Evolutionary conservation across 164 flowering plant species (phyloP).

Genomic region (Vitis amurensis): DNA sequence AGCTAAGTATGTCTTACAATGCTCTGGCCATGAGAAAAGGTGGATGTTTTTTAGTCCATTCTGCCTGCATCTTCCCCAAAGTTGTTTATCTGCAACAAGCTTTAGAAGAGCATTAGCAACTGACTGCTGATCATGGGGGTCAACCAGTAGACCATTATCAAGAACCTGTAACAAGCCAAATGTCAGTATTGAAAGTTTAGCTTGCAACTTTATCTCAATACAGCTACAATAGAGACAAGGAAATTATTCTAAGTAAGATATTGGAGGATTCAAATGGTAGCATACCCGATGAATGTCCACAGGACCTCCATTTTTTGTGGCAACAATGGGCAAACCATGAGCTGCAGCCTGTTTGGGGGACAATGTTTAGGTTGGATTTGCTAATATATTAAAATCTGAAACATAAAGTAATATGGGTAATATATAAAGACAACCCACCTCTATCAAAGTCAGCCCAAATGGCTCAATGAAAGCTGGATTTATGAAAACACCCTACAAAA

Average conservation of each 20-base stretch:
- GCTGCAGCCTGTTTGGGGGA: constrained; percentile 75
- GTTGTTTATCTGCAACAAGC: constrained; percentile 91
- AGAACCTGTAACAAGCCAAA: constrained; percentile 58
- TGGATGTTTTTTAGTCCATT: constrained; percentile 88
- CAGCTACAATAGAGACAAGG: neutral
- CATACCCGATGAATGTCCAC: constrained; percentile 90
- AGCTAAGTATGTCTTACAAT: constrained; percentile 79
- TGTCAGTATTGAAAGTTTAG: constrained; percentile 2
- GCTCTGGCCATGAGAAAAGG: constrained; percentile 94
- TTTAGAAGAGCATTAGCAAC: constrained; percentile 90
- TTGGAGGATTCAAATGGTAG: constrained; percentile 2
- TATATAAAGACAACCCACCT: constrained; percentile 42
- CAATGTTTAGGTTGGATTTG: neutral
- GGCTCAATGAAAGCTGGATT: constrained; percentile 98
- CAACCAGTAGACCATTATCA: constrained; percentile 89
- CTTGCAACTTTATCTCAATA: neutral
- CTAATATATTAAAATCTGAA: neutral
- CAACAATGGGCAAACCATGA: constrained; percentile 93
- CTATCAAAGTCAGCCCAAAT: constrained; percentile 92
- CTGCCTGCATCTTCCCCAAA: constrained; percentile 82
- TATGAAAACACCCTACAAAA: constrained; percentile 83
- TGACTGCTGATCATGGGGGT: constrained; percentile 90
- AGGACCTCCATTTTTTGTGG: constrained; percentile 98
- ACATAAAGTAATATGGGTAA: neutral
- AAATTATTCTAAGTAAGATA: neutral